A percentile compares a stretch with the other conserved stretches of the same genome.
These are phyloP conservation scores for Millerozyma miso DNA, from an alignment of 805 yeast genomes.

Conservation along the genomic window DNA sequence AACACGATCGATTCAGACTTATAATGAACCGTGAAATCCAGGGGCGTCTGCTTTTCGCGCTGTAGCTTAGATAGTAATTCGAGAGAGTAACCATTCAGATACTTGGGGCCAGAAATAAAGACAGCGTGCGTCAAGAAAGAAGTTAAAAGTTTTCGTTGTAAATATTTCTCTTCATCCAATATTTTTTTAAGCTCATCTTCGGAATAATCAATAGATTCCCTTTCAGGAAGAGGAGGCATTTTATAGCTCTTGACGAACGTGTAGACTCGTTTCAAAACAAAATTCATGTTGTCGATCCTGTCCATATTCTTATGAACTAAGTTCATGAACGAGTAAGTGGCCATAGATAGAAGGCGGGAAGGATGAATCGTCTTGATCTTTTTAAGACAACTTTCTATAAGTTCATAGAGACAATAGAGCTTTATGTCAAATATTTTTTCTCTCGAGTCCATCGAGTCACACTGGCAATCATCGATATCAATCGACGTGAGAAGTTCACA, in stretches of 20 bases:
- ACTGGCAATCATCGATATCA: constrained; percentile 14
- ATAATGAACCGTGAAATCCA: constrained; percentile 4
- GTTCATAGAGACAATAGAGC: constrained; percentile 63
- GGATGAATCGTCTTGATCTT: constrained; percentile 70
- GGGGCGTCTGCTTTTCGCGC: constrained; percentile 4
- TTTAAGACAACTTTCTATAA: constrained; percentile 54
- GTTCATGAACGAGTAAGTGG: constrained; percentile 54
- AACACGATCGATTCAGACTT: constrained; percentile 14
- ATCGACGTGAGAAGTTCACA: constrained; percentile 58
- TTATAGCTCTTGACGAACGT: constrained; percentile 51
- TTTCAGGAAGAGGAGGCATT: constrained; percentile 35
- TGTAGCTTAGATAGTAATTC: constrained; percentile 21
- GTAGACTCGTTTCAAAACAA: constrained; percentile 57
- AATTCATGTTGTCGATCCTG: constrained; percentile 28
- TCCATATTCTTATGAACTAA: constrained; percentile 39
- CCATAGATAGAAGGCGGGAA: constrained; percentile 71
- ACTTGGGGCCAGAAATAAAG: constrained; percentile 25
- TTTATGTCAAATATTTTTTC: constrained; percentile 47
- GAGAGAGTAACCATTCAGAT: constrained; percentile 18
- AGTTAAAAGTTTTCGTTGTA: constrained; percentile 64
- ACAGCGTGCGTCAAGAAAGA: constrained; percentile 55
- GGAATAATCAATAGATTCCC: constrained; percentile 36
- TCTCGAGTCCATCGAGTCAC: constrained; percentile 8
- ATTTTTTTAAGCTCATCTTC: constrained; percentile 36
- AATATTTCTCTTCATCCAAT: constrained; percentile 51